phyloP scores from a whole-genome alignment of 345 rosid species.

The Gossypioides kirkii region DNA sequence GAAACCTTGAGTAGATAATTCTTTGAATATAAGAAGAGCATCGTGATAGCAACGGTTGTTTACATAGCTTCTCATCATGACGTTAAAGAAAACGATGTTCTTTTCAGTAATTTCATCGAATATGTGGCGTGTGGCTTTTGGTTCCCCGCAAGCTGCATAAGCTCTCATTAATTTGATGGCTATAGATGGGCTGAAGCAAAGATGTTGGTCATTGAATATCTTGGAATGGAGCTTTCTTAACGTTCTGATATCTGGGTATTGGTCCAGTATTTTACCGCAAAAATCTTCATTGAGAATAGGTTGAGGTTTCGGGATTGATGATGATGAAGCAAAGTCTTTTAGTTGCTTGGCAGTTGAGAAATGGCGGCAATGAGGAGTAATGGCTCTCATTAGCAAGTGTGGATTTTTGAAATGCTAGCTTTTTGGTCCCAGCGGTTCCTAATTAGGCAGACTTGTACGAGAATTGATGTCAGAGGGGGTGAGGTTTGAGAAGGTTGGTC shows the following conservation, averaged over 20 bases:
- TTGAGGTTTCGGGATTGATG: slow-evolving; percentile 7
- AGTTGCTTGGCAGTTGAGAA: slow-evolving; percentile 18
- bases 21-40: slow-evolving; percentile 40
- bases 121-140: slow-evolving; percentile 44
- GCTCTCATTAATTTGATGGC: slow-evolving; percentile 58
- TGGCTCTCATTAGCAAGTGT: slow-evolving; percentile 31
- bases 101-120: slow-evolving; percentile 64
- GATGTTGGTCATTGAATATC: slow-evolving; percentile 25
- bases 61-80: slow-evolving; percentile 70
- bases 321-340: slow-evolving; percentile 17
- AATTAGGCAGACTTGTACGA: too few species aligned
- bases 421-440: background rate
- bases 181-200: slow-evolving; percentile 37
- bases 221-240: slow-evolving; percentile 42
- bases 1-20: slow-evolving; percentile 35
- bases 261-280: slow-evolving; percentile 43
- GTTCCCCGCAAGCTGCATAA: slow-evolving; percentile 44
- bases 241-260: slow-evolving; percentile 42
- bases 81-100: slow-evolving; percentile 63
- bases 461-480: too few species aligned
- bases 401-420: background rate
- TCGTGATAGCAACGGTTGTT: slow-evolving; percentile 40
- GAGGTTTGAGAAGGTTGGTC: too few species aligned
- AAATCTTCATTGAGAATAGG: slow-evolving; percentile 21
- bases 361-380: slow-evolving; percentile 27